Conservation (phyloP, 768 basidiomycete species). For the Porpolomopsis calyptriformis region DNA sequence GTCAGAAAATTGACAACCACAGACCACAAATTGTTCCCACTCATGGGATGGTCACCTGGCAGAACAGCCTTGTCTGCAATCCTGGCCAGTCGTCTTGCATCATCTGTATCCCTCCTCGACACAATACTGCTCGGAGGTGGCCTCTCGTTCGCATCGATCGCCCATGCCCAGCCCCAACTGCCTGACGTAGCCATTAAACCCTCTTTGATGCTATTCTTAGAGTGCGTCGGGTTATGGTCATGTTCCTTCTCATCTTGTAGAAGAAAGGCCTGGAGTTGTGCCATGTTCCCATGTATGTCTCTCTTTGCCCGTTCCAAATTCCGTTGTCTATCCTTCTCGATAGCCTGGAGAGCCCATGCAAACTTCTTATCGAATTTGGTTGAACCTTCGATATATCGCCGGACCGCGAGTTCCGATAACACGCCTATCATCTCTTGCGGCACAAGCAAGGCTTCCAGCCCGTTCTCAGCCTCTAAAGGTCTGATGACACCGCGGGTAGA, state of each 20-base stretch:
- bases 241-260: conserved; percentile 19
- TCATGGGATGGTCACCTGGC: conserved; percentile 47
- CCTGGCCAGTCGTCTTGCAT: conserved; percentile 61
- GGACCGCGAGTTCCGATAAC: conserved; percentile 62
- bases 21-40: conserved; percentile 65
- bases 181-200: conserved; percentile 35
- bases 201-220: conserved; percentile 23
- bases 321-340: conserved; percentile 58
- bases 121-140: conserved; percentile 92
- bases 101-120: conserved; percentile 75
- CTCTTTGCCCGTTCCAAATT: conserved; percentile 55
- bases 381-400: conserved; percentile 64
- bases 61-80: conserved; percentile 60
- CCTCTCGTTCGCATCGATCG: conserved; percentile 61
- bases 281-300: conserved; percentile 48
- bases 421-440: conserved; percentile 58
- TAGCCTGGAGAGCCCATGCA: conserved; percentile 36
- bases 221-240: conserved; percentile 10
- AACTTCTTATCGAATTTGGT: conserved; percentile 60
- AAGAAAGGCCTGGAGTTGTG: conserved; percentile 32
- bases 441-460: conserved; percentile 57
- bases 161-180: conserved; percentile 80
- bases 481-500: conserved; percentile 76
- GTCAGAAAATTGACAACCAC: conserved; percentile 56
- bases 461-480: conserved; percentile 59